A percentile compares a stretch with the other conserved stretches of the same genome.
These are phyloP conservation scores for Ogataea hybrid DNA, from an alignment of 1,139 yeast genomes.

Conservation along the genomic window DNA sequence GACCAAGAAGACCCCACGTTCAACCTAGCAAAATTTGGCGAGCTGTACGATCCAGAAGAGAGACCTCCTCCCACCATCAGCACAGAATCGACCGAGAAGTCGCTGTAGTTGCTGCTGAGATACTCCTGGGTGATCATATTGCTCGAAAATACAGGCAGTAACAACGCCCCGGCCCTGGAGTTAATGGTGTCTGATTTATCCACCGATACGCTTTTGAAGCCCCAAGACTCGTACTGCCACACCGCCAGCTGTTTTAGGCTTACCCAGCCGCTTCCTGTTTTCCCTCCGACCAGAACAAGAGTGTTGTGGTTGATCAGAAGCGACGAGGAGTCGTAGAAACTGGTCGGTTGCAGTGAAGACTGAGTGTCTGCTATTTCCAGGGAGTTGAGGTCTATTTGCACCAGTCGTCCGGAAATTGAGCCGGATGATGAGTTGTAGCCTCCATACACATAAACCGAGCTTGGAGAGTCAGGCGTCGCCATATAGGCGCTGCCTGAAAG, in stretches of 20 bases:
- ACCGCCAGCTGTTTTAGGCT: constrained; percentile 59
- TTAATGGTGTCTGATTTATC: constrained; percentile 36
- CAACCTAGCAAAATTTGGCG: constrained; percentile 43
- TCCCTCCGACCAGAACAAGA: constrained; percentile 53
- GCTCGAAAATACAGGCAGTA: constrained; percentile 41
- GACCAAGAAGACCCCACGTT: constrained; percentile 40
- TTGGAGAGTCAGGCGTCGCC: constrained; percentile 37
- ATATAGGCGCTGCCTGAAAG: constrained; percentile 37
- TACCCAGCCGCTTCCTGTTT: constrained; percentile 53
- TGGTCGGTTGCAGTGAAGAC: constrained; percentile 48
- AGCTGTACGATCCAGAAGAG: constrained; percentile 19
- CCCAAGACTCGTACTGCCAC: constrained; percentile 61
- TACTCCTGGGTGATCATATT: constrained; percentile 17
- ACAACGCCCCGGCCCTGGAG: constrained; percentile 46
- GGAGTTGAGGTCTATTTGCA: constrained; percentile 35
- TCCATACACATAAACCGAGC: constrained; percentile 47
- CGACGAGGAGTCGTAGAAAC: constrained; percentile 45
- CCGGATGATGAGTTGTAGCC: constrained; percentile 34
- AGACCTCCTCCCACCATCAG: constrained; percentile 38
- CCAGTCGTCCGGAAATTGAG: constrained; percentile 37
- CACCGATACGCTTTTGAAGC: constrained; percentile 41
- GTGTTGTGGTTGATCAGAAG: constrained; percentile 34
- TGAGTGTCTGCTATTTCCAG: constrained; percentile 35
- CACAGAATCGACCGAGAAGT: constrained; percentile 33
- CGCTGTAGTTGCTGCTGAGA: constrained; percentile 22